phyloP scores from a whole-genome alignment of 352 stramenopile genomes.

The Elongisporangium prolatum region DNA sequence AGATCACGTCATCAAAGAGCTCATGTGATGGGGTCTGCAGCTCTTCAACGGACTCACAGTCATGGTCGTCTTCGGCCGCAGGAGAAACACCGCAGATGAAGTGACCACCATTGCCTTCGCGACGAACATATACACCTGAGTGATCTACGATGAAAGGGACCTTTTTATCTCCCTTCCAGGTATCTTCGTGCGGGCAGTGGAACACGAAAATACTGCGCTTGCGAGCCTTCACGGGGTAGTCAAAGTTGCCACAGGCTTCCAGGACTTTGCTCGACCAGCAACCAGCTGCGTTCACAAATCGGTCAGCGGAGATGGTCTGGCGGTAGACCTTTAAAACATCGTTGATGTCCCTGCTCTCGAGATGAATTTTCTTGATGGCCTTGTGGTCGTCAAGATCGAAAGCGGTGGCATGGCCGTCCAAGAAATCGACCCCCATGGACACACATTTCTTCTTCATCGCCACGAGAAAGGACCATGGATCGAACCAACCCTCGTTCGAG shows the following conservation, averaged over 20 bases:
- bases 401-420: conserved; percentile 63
- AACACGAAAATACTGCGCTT: conserved; percentile 80
- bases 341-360: conserved; percentile 22
- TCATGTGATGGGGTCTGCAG: conserved; percentile 61
- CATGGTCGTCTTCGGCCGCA: conserved; percentile 45
- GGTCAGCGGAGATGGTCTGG: conserved; percentile 31
- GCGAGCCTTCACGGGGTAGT: conserved; percentile 73
- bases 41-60: conserved; percentile 61
- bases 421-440: conserved; percentile 62
- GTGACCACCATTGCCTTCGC: conserved; percentile 57
- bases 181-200: conserved; percentile 68
- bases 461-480: conserved; percentile 74
- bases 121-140: conserved; percentile 78
- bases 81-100: conserved; percentile 76
- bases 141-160: conserved; percentile 73
- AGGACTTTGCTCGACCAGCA: conserved; percentile 68
- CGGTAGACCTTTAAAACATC: conserved; percentile 17
- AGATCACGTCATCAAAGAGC: conserved; percentile 75
- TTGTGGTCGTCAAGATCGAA: conserved; percentile 55
- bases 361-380: conserved; percentile 57
- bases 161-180: conserved; percentile 59
- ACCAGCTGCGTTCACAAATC: conserved; percentile 77
- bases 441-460: conserved; percentile 74
- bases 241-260: conserved; percentile 55
- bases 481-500: conserved; percentile 80